These are phyloP conservation scores for Ilyonectria sp. DNA, from an alignment of 2,329 filamentous ascomycete genomes.

Conservation along the genomic window DNA sequence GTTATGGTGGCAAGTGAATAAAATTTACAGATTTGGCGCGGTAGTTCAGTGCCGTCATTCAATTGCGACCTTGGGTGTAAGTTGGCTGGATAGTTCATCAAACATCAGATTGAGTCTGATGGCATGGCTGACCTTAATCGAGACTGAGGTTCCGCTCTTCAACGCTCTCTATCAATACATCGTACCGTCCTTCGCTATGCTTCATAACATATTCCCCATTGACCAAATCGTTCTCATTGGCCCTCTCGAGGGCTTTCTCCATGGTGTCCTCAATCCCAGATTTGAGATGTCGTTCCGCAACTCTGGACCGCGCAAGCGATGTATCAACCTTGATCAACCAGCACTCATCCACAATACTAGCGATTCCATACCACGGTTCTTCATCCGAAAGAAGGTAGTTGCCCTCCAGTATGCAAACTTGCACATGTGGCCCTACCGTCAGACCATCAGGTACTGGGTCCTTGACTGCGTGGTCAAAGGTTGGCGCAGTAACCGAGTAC, in stretches of 20 bases:
- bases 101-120: no score
- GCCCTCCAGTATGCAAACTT: slow-evolving; percentile 80
- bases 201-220: slow-evolving; percentile 83
- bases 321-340: slow-evolving; percentile 59
- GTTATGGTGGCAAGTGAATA: background rate
- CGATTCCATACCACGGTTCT: slow-evolving; percentile 53
- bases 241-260: slow-evolving; percentile 77
- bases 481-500: slow-evolving; percentile 68
- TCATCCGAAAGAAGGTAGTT: slow-evolving; percentile 65
- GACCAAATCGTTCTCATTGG: slow-evolving; percentile 84
- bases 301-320: slow-evolving; percentile 52
- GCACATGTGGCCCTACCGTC: slow-evolving; percentile 67
- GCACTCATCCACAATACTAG: slow-evolving; percentile 55
- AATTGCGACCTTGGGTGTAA: no score
- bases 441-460: slow-evolving; percentile 79
- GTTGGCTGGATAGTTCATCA: no score
- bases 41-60: no score
- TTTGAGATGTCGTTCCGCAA: slow-evolving; percentile 56
- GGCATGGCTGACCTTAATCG: no score
- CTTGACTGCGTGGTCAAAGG: slow-evolving; percentile 82
- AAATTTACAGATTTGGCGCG: no score
- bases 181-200: slow-evolving; percentile 45
- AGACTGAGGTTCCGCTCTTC: slow-evolving; percentile 30
- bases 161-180: slow-evolving; percentile 47
- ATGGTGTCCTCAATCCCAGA: slow-evolving; percentile 66